A percentile compares a stretch with the other conserved stretches of the same genome.
phyloP scores from a whole-genome alignment of 192 early-diverging fungal species.

The Paraglomus brasilianum region DNA sequence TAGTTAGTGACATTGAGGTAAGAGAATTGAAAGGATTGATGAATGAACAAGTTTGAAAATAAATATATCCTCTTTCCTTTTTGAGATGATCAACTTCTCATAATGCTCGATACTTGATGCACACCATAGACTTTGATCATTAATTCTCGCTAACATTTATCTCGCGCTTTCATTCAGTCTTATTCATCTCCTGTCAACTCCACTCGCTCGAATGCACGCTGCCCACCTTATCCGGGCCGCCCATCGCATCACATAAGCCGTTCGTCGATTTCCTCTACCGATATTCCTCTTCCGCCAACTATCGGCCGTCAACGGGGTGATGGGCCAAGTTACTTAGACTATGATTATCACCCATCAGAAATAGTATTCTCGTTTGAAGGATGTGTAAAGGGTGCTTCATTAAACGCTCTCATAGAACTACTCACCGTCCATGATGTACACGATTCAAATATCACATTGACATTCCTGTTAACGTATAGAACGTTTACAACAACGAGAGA shows the following conservation, averaged over 20 bases:
- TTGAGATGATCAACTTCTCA: constrained; percentile 38
- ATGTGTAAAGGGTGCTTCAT: constrained; percentile 67
- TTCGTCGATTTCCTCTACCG: too few species aligned
- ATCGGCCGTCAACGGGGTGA: neutral
- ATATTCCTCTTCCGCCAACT: too few species aligned
- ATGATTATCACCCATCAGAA: constrained; percentile 58
- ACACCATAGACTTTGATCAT: too few species aligned
- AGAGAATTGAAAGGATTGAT: constrained; percentile 35
- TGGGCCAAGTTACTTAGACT: constrained; percentile 51
- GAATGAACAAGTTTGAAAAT: neutral
- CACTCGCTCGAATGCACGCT: too few species aligned
- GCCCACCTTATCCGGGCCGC: too few species aligned
- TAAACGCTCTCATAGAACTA: constrained; percentile 69
- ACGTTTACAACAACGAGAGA: constrained; percentile 81
- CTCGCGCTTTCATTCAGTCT: too few species aligned
- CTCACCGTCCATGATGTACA: constrained; percentile 67
- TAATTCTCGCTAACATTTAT: too few species aligned
- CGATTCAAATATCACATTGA: constrained; percentile 78
- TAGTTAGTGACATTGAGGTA: constrained; percentile 50
- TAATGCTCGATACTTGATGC: neutral
- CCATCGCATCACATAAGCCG: too few species aligned
- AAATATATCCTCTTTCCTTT: neutral
- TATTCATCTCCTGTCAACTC: too few species aligned
- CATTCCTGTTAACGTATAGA: constrained; percentile 90
- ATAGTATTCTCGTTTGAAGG: constrained; percentile 66